These are phyloP conservation scores for Aureobasidium sp. DNA, from an alignment of 2,329 filamentous ascomycete species.

Conservation along the genomic window DNA sequence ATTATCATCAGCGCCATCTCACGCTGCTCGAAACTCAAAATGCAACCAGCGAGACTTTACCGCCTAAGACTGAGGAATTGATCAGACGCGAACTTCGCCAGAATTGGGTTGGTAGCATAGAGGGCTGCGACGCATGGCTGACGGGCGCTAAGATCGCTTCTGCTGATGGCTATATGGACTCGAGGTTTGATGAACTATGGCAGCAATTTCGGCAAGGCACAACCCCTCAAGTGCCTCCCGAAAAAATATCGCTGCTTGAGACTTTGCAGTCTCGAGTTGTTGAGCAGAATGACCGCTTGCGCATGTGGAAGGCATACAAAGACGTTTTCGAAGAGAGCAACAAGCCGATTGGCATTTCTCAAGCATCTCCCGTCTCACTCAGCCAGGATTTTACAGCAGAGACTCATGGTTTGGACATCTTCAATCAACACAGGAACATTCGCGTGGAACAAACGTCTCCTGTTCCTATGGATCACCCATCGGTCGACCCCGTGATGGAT, in stretches of 20 bases:
- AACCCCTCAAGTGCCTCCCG: slow-evolving; percentile 30
- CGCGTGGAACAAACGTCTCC: slow-evolving; percentile 2
- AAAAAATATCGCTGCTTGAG: slow-evolving; percentile 40
- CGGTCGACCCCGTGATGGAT: slow-evolving; percentile 2
- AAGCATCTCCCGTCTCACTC: not conserved
- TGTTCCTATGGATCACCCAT: slow-evolving; percentile 11
- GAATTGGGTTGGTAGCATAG: slow-evolving; percentile 71
- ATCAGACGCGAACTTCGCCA: slow-evolving; percentile 54
- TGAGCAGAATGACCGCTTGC: slow-evolving; percentile 58
- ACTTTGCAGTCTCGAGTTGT: slow-evolving; percentile 62
- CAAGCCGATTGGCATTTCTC: not conserved
- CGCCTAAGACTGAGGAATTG: slow-evolving; percentile 16
- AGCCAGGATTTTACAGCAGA: not conserved
- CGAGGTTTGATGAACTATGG: slow-evolving; percentile 65
- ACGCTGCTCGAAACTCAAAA: not conserved
- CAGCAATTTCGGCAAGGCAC: slow-evolving; percentile 45
- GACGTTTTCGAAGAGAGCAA: not conserved
- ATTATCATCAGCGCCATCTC: slow-evolving; percentile 40
- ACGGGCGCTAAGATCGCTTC: slow-evolving; percentile 52
- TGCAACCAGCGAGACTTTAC: not conserved
- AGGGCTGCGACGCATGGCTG: slow-evolving; percentile 64
- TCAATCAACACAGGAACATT: not conserved
- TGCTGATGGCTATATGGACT: slow-evolving; percentile 55
- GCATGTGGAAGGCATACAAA: slow-evolving; percentile 59
- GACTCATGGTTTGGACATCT: not conserved